Conservation (phyloP, 108 stramenopile genomes). For the Licmophora abbreviata region DNA sequence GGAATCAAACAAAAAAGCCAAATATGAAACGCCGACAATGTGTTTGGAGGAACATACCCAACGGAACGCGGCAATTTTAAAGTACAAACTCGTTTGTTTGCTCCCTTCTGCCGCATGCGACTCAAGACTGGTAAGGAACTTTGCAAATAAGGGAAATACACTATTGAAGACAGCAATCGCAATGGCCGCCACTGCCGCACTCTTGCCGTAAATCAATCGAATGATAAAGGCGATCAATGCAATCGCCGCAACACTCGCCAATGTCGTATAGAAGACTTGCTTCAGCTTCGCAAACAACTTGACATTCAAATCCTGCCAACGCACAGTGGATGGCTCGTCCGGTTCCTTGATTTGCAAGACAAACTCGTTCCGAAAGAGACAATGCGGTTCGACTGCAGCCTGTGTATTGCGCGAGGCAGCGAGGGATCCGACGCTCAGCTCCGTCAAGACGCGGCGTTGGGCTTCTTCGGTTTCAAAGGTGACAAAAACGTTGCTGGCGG, state of each 20-base stretch:
- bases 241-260: slow-evolving; percentile 12
- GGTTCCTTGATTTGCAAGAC: slow-evolving; percentile 64
- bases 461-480: slow-evolving; percentile 80
- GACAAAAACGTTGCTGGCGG: slow-evolving; percentile 68
- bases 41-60: slow-evolving; percentile 21
- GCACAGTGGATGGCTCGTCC: slow-evolving; percentile 70
- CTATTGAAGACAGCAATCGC: slow-evolving; percentile 62
- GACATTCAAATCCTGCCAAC: slow-evolving; percentile 78
- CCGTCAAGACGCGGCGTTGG: slow-evolving; percentile 66
- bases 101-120: slow-evolving; percentile 57
- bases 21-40: neutral
- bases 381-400: slow-evolving; percentile 15
- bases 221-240: slow-evolving; percentile 11
- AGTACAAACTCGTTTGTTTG: slow-evolving; percentile 60
- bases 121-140: slow-evolving; percentile 57
- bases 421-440: slow-evolving; percentile 51
- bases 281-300: slow-evolving; percentile 24
- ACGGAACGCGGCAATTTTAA: slow-evolving; percentile 68
- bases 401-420: slow-evolving; percentile 27
- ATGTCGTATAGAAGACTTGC: slow-evolving; percentile 43
- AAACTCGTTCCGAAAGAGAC: slow-evolving; percentile 19
- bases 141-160: slow-evolving; percentile 72
- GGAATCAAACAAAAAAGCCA: neutral
- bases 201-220: neutral
- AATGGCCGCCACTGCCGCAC: slow-evolving; percentile 29